Evolutionary conservation across 2,329 filamentous ascomycete genomes (phyloP).

Genomic region (Arachnomyces sp.): DNA sequence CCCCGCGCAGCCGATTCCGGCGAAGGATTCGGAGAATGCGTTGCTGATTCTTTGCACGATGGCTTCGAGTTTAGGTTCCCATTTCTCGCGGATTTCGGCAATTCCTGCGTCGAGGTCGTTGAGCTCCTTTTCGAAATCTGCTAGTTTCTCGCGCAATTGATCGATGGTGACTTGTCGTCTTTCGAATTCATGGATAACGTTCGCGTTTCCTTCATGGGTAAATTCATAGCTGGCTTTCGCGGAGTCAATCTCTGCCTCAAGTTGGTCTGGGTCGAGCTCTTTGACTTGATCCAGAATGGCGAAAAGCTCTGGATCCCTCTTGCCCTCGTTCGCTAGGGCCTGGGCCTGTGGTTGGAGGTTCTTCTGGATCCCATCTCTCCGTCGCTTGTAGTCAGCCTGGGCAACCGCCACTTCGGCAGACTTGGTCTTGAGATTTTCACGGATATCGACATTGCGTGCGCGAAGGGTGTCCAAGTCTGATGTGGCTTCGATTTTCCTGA

Average conservation of each 20-base stretch:
- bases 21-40: slow-evolving; percentile 87
- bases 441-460: slow-evolving; percentile 54
- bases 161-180: slow-evolving; percentile 62
- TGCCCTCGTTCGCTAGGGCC: slow-evolving; percentile 13
- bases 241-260: slow-evolving; percentile 65
- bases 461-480: slow-evolving; percentile 69
- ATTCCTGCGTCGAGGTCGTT: slow-evolving; percentile 52
- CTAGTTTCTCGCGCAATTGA: slow-evolving; percentile 52
- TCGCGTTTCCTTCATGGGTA: slow-evolving; percentile 67
- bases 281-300: slow-evolving; percentile 11
- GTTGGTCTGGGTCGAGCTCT: slow-evolving; percentile 50
- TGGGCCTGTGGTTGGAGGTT: slow-evolving; percentile 22
- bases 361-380: slow-evolving; percentile 11
- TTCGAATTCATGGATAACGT: slow-evolving; percentile 69
- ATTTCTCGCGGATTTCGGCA: slow-evolving; percentile 56
- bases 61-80: slow-evolving; percentile 75
- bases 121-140: slow-evolving; percentile 48
- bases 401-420: slow-evolving; percentile 26
- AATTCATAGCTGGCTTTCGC: slow-evolving; percentile 69
- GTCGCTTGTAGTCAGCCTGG: slow-evolving; percentile 11
- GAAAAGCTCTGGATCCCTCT: slow-evolving; percentile 1
- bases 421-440: slow-evolving; percentile 33
- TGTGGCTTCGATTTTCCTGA: slow-evolving; percentile 68
- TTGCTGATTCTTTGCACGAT: slow-evolving; percentile 75
- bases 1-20: slow-evolving; percentile 86